Percentiles rank a stretch among this genome's conserved stretches.
Evolutionary conservation across 2,329 filamentous ascomycete genomes (phyloP).

Genomic region (Phialemonium atrogriseum): DNA sequence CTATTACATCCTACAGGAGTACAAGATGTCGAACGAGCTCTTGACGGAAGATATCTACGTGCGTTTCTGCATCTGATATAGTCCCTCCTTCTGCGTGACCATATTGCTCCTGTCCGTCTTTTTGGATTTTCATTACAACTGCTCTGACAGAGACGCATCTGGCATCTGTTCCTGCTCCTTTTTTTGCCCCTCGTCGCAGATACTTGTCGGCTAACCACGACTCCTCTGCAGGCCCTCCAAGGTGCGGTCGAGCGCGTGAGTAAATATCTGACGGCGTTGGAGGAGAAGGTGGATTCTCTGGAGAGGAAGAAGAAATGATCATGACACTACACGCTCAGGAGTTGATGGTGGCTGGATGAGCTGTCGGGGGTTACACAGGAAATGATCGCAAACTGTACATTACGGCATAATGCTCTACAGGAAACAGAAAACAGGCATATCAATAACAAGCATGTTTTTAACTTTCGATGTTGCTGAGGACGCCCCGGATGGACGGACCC

Average conservation of each 20-base stretch:
- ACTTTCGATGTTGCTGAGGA: no score
- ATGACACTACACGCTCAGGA: constrained; percentile 2
- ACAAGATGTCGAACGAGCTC: constrained; percentile 87
- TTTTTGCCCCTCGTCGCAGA: no score
- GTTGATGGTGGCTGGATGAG: neutral
- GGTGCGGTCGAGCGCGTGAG: constrained; percentile 79
- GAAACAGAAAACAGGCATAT: no score
- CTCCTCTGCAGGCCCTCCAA: constrained; percentile 63
- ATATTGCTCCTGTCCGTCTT: no score
- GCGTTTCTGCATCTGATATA: constrained; percentile 48
- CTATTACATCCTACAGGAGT: constrained; percentile 88
- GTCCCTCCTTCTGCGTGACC: no score
- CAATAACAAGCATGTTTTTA: no score
- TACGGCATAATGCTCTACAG: no score
- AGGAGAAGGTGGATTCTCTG: constrained; percentile 65
- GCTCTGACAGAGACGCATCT: no score
- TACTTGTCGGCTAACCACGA: neutral
- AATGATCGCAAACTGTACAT: no score
- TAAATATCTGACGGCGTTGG: constrained; percentile 71
- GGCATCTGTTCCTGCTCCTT: constrained; percentile 11
- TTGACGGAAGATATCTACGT: constrained; percentile 95
- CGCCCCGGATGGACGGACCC: no score
- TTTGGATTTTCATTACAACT: no score
- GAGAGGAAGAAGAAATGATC: constrained; percentile 58
- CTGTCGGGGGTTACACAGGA: no score